These are phyloP conservation scores for Penicillium turbatum DNA, from an alignment of 495 filamentous ascomycete species.

Conservation along the genomic window DNA sequence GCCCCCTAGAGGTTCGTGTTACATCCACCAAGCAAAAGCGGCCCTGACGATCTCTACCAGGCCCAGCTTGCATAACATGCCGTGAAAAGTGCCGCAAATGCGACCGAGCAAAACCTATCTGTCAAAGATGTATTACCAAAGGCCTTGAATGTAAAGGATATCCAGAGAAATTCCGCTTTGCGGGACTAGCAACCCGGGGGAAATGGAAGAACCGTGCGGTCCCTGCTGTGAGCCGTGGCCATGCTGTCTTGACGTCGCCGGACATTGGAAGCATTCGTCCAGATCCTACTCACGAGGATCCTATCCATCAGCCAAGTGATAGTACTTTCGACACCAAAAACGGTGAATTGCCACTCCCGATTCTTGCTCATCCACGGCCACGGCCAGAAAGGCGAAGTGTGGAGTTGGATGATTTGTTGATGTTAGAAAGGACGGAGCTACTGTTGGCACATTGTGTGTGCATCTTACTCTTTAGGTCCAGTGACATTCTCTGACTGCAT, in stretches of 20 bases:
- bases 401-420: constrained; percentile 5
- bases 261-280: not conserved
- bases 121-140: constrained; percentile 28
- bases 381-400: not conserved
- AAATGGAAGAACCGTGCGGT: constrained; percentile 30
- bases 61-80: constrained; percentile 31
- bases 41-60: constrained; percentile 5
- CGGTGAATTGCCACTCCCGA: not conserved
- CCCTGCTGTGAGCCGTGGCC: not conserved
- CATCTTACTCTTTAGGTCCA: not conserved
- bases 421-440: constrained; percentile 5
- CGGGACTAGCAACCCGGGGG: constrained; percentile 35
- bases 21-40: not conserved
- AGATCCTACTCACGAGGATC: not conserved
- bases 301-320: not conserved
- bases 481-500: not conserved
- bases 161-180: constrained; percentile 40
- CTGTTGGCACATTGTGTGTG: constrained; percentile 30
- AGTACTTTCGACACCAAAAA: too few species aligned
- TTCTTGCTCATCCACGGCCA: not conserved
- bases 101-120: constrained; percentile 25
- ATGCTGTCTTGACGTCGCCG: not conserved
- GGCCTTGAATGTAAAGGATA: constrained; percentile 33
- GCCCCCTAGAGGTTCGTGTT: not conserved
- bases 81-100: constrained; percentile 34